Evolutionary conservation across 768 basidiomycete genomes (phyloP).

Genomic region (Mycena metata): DNA sequence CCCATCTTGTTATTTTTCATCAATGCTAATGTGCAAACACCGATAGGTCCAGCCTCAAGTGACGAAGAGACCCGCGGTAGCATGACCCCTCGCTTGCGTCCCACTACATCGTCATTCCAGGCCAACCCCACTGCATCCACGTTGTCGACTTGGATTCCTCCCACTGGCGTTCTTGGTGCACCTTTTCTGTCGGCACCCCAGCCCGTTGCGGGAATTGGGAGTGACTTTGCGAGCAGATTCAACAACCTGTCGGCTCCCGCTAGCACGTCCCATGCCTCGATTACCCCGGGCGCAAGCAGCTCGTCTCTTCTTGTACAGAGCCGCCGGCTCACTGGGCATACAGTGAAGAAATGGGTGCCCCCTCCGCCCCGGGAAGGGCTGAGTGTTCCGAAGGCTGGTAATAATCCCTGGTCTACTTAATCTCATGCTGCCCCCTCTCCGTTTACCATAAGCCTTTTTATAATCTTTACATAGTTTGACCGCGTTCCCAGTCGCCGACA

Average conservation of each 20-base stretch:
- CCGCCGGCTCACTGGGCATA: not conserved
- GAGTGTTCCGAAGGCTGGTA: not conserved
- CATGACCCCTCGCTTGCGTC: not conserved
- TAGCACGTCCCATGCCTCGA: not conserved
- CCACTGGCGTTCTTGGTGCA: too few species aligned
- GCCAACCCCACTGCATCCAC: not conserved
- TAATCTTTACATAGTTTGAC: too few species aligned
- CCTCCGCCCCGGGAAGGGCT: not conserved
- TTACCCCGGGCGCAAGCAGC: not conserved
- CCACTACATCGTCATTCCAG: slow-evolving; percentile 15
- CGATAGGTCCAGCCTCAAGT: not conserved
- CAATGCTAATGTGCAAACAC: not conserved
- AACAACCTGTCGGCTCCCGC: too few species aligned
- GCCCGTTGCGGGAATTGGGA: too few species aligned
- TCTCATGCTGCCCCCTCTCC: too few species aligned
- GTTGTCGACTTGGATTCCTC: too few species aligned
- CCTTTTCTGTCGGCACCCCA: too few species aligned
- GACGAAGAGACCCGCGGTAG: not conserved
- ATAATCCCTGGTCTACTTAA: too few species aligned
- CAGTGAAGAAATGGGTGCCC: not conserved
- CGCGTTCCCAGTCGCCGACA: too few species aligned
- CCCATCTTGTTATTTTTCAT: not conserved
- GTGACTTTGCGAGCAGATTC: too few species aligned
- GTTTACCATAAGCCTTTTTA: too few species aligned
- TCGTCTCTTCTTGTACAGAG: too few species aligned